Conservation (phyloP, 1,284 basidiomycete genomes). For the Naganishia sp. region DNA sequence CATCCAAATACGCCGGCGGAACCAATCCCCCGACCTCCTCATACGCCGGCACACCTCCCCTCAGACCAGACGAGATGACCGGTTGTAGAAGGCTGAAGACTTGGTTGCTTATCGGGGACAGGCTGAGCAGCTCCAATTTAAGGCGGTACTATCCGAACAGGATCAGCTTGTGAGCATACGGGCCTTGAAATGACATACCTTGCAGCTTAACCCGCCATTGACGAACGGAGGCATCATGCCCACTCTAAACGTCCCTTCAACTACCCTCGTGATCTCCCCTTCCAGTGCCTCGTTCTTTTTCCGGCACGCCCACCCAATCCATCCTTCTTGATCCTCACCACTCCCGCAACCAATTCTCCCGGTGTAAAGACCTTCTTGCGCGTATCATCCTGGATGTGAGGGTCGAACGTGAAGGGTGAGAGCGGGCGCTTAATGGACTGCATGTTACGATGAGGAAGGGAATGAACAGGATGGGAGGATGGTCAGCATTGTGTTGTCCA, state of each 20-base stretch:
- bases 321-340: constrained; percentile 14
- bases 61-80: constrained; percentile 12
- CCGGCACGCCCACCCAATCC: not conserved
- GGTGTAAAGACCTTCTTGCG: constrained; percentile 17
- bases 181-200: constrained; percentile 2
- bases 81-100: constrained; percentile 12
- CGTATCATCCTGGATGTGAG: constrained; percentile 2
- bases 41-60: constrained; percentile 10
- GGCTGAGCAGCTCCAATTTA: constrained; percentile 4
- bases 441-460: constrained; percentile 13
- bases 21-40: constrained; percentile 15
- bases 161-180: not conserved
- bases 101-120: constrained; percentile 5
- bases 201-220: constrained; percentile 13
- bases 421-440: constrained; percentile 21
- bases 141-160: constrained; percentile 5
- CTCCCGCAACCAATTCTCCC: constrained; percentile 12
- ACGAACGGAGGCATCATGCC: constrained; percentile 25
- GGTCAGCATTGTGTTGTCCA: not conserved
- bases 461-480: constrained; percentile 6
- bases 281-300: not conserved
- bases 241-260: constrained; percentile 17
- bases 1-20: constrained; percentile 17
- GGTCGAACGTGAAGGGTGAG: constrained; percentile 11
- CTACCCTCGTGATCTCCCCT: not conserved